A percentile compares a stretch with the other conserved stretches of the same genome.
Conservation (phyloP, 257 asterid species). For the Plantago ovata region DNA sequence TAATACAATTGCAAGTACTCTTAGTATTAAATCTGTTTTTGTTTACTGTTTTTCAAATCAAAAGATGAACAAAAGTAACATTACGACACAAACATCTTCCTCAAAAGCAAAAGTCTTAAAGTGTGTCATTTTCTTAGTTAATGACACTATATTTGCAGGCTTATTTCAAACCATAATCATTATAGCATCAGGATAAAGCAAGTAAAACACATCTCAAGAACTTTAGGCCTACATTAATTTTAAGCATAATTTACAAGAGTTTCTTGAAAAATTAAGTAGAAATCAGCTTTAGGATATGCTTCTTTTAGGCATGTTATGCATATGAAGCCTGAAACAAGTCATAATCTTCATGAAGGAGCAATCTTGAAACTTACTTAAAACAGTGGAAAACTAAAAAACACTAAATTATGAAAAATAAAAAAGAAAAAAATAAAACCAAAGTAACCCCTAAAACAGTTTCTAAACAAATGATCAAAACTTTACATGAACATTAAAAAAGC, state of each 20-base stretch:
- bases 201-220: constrained; percentile 14
- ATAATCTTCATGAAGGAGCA: background rate
- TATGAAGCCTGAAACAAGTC: background rate
- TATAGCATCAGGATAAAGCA: constrained; percentile 30
- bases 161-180: constrained; percentile 33
- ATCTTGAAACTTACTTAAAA: background rate
- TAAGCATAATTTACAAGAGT: no score
- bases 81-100: constrained; percentile 33
- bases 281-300: no score
- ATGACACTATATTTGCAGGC: constrained; percentile 16
- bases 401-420: background rate
- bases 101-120: constrained; percentile 32
- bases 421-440: background rate
- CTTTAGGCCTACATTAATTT: background rate
- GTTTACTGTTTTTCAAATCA: no score
- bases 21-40: no score
- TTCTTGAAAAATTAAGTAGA: no score
- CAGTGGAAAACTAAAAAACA: background rate
- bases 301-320: background rate
- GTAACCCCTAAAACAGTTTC: background rate
- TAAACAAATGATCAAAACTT: background rate
- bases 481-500: no score
- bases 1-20: constrained; percentile 25
- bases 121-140: constrained; percentile 22
- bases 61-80: background rate